Base-by-base conservation (phyloP, 2,329 filamentous ascomycete species). In the Aspergillus eucalypticola region DNA sequence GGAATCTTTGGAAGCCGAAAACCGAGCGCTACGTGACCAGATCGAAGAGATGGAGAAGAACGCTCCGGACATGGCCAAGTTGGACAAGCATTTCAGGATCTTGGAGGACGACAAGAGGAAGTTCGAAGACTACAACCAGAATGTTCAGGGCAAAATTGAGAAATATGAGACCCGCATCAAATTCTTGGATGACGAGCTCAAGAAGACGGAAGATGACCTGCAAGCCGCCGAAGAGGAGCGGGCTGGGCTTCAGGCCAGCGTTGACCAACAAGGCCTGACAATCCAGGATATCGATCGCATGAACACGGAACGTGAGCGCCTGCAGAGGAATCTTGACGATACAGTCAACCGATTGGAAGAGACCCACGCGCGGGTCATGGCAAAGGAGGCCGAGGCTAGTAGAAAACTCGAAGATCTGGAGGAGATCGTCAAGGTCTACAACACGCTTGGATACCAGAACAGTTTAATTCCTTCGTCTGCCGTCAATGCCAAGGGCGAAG, bases 241-340 rank as follows among this genome's bases (percentile, higher is more conserved):
- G 63, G 81, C 86, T 44, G 84, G 84, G 29, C 83, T 99, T 8
- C 94, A 98, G 74, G 88, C 89, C 60, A 88, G 90, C 29, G 92
- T 99, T 27, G 95, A 98, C 75, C 88, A 90, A 67, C 92, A 96
- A 73, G 95, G 95, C 2, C 93, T 99, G 74, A 96, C 92, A 70
- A 96, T 97, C 78, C 90, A 95, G 78, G 95, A 99, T 84, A 98
- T 99, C 73, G 95, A 99, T 83, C 92, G 95, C 76, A 97, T 99
- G 94, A 96, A 92, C 68, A 89, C 91, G 38, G 95, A 99, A 75
- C 88, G 93, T 56, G 95, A 99, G 71, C 88, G 95, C 50, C 84
- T 99, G n/a, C 91, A 96, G 66, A 93, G 90, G 69, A 90, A 89
- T 44, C 89, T 96, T 48, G 92, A 96, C 68, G 85, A 88, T 2